Evolutionary conservation across 2,329 filamentous ascomycete species (phyloP).

Genomic region (Fusarium xyrophilum): DNA sequence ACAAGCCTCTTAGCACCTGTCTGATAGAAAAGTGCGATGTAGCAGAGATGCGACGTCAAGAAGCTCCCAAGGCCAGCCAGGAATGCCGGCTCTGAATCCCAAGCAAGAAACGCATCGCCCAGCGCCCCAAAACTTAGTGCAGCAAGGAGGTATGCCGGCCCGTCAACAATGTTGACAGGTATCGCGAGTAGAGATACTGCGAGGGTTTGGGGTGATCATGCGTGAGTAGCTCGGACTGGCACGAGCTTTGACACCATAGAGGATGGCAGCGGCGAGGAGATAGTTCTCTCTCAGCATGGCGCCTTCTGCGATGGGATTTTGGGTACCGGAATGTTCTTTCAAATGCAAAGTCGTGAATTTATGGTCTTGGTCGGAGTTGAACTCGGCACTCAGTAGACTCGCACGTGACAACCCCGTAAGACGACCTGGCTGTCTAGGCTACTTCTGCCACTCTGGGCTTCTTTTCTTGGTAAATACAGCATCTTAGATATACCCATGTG

Average conservation of each 20-base stretch:
- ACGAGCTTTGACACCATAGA: neutral
- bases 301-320: rapidly evolving
- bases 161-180: neutral
- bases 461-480: rapidly evolving
- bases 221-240: neutral
- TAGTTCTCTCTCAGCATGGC: neutral
- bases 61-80: neutral
- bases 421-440: neutral
- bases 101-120: neutral
- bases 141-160: neutral
- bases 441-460: neutral
- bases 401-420: neutral
- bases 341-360: neutral
- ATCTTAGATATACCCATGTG: rapidly evolving
- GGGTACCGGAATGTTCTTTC: rapidly evolving
- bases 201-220: neutral
- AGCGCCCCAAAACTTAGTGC: neutral
- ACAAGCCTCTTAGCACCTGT: neutral
- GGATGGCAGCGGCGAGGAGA: neutral
- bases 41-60: neutral
- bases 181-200: neutral
- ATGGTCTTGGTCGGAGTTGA: neutral
- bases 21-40: neutral
- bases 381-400: neutral
- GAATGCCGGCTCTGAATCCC: neutral